These are phyloP conservation scores for Alternaria alternata DNA, from an alignment of 2,329 filamentous ascomycete genomes.

Conservation along the genomic window DNA sequence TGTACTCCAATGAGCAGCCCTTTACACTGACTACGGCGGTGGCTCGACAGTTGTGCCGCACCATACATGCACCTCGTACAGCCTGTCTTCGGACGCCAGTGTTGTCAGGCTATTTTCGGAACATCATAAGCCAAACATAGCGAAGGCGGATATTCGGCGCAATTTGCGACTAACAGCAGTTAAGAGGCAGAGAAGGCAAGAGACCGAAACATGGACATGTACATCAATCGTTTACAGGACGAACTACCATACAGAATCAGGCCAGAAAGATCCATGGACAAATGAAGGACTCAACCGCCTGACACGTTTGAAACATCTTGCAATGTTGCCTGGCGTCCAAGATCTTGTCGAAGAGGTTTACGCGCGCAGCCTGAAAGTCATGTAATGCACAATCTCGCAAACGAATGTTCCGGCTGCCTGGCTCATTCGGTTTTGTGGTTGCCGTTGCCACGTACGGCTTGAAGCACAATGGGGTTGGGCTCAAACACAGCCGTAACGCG, in stretches of 20 bases:
- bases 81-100: not conserved
- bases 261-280: constrained; percentile 1
- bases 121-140: not conserved
- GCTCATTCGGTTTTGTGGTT: constrained; percentile 9
- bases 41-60: not conserved
- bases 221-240: not conserved
- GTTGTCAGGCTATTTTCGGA: not conserved
- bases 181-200: not conserved
- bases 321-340: constrained; percentile 11
- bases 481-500: constrained; percentile 49
- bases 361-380: not conserved
- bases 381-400: constrained; percentile 32
- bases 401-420: constrained; percentile 27
- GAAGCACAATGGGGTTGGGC: constrained; percentile 29
- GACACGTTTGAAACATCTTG: constrained; percentile 22
- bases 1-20: not conserved
- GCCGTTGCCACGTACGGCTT: constrained; percentile 20
- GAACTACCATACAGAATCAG: not conserved
- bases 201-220: constrained; percentile 10
- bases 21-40: not conserved
- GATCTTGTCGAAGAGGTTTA: constrained; percentile 5
- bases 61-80: not conserved
- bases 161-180: not conserved
- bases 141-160: not conserved
- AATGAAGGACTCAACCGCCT: constrained; percentile 18